Evolutionary conservation across 192 early-diverging fungal species (phyloP), one percentile per base, ranked within the genome.

Genomic region (Gonapodya prolifera): DNA sequence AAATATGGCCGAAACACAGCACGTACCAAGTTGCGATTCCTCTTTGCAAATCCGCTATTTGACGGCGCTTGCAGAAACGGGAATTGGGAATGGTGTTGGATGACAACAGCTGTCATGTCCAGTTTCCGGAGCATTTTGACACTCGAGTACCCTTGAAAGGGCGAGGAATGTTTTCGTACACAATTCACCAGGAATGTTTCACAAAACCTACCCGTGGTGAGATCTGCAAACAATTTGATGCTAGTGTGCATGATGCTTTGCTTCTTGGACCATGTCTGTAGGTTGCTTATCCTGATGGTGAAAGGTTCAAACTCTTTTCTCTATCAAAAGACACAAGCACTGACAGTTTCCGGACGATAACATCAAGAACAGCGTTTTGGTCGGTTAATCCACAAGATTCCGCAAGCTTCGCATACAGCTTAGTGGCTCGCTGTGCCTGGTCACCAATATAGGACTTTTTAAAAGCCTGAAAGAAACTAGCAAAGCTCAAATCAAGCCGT

Each of bases 371-470:
- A 35, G 80, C 79, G 13, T 80, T 80, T 79, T 89, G 87, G 80
- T 91, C 89, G 35, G 86, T 87, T 34, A 95, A 80, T 18, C 90
- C 91, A 80, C 93, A 90, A 33, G 85, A 77, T 70, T 89, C 89
- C 18, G 86, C 84, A 69, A 95, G 81, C 34, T 86, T 80, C 0
- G 83, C 81, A 75, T 91, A 96, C 2, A 94, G 89, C 77, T 94
- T 84, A 0, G 88, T 82, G 2, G 83, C 85, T 69, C 85, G 85
- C 69, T 86, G 82, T 30, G 85, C 79, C 32, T 85, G 85, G 78
- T 95, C 92, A 75, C 94, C 91, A 33, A 96, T 87, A 79, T 96
- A 96, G 28, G 89, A 89, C 71, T 92, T 90, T 13, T 91, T 85
- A 81, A 96, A 96, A 70, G 86, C 83, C 1, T 85, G 85, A 80